A percentile compares a stretch with the other conserved stretches of the same genome.
Conservation (phyloP, 1,139 yeast species). For the Debaryomycetaceae sp. region DNA sequence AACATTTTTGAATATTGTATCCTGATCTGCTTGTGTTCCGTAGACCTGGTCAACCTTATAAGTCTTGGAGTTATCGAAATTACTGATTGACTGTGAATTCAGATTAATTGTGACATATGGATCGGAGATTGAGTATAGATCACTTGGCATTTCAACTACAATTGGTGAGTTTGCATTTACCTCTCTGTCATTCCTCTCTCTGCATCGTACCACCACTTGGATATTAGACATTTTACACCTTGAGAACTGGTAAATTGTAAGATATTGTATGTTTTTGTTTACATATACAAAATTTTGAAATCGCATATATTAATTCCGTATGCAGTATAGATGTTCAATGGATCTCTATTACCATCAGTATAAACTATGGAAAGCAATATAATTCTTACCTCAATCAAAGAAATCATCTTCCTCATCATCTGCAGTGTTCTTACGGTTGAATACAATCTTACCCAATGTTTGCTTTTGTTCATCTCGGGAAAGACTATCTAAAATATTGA, state of each 20-base stretch:
- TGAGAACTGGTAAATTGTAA: background rate
- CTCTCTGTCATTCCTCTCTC: conserved; percentile 77
- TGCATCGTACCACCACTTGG: conserved; percentile 83
- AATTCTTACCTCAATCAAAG: conserved; percentile 18
- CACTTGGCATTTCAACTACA: conserved; percentile 60
- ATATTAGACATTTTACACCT: conserved; percentile 43
- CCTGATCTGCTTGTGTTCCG: conserved; percentile 70
- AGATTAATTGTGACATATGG: conserved; percentile 41
- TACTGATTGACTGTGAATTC: conserved; percentile 6
- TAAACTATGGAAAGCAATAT: background rate
- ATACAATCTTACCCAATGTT: conserved; percentile 55
- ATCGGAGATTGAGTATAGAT: conserved; percentile 33
- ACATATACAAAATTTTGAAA: no score
- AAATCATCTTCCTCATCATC: conserved; percentile 24
- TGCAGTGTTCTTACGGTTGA: conserved; percentile 20
- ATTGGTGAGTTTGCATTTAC: conserved; percentile 68
- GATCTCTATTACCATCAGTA: no score
- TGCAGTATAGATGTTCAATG: background rate
- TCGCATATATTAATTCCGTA: background rate
- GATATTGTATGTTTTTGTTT: background rate
- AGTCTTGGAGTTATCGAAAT: conserved; percentile 44
- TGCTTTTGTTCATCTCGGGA: conserved; percentile 72
- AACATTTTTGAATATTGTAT: conserved; percentile 53
- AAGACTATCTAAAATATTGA: conserved; percentile 75
- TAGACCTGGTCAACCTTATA: conserved; percentile 72